A percentile compares a stretch with the other conserved stretches of the same genome.
Conservation (phyloP, 2,329 filamentous ascomycete genomes). For the Fusarium denticulatum region DNA sequence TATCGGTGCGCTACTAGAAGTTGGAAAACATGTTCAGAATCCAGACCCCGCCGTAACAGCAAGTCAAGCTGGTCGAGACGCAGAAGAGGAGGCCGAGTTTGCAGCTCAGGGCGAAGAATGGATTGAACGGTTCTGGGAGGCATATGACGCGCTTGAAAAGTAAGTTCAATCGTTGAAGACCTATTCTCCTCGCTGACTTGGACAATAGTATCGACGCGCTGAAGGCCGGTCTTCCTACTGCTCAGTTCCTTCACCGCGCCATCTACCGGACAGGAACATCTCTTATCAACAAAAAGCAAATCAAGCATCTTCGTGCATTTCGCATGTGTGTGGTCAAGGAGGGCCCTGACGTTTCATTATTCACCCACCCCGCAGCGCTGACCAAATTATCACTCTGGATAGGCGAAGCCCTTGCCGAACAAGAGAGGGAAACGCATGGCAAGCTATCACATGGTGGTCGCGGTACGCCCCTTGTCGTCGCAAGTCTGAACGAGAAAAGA, state of each 20-base stretch:
- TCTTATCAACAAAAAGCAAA: conserved; percentile 91
- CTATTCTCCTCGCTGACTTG: not conserved
- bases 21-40: conserved; percentile 70
- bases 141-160: conserved; percentile 77
- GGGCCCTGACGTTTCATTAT: conserved; percentile 88
- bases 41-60: conserved; percentile 44
- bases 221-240: conserved; percentile 79
- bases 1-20: conserved; percentile 90
- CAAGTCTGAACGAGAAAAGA: conserved; percentile 85
- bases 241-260: conserved; percentile 88
- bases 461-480: conserved; percentile 88
- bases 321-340: conserved; percentile 97
- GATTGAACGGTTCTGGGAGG: conserved; percentile 75
- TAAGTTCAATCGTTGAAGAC: conserved; percentile 52
- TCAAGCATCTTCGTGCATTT: conserved; percentile 90
- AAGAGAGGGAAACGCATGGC: conserved; percentile 81
- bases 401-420: conserved; percentile 88
- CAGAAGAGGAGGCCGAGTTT: conserved; percentile 60
- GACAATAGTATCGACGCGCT: conserved; percentile 74
- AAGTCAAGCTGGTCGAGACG: conserved; percentile 52
- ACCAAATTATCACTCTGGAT: conserved; percentile 96
- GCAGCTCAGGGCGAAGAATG: conserved; percentile 69
- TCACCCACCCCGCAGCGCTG: conserved; percentile 90
- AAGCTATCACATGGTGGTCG: conserved; percentile 74
- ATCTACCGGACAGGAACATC: conserved; percentile 94